phyloP scores from a whole-genome alignment of 768 basidiomycete genomes.

The Xanthoconium purpureum region DNA sequence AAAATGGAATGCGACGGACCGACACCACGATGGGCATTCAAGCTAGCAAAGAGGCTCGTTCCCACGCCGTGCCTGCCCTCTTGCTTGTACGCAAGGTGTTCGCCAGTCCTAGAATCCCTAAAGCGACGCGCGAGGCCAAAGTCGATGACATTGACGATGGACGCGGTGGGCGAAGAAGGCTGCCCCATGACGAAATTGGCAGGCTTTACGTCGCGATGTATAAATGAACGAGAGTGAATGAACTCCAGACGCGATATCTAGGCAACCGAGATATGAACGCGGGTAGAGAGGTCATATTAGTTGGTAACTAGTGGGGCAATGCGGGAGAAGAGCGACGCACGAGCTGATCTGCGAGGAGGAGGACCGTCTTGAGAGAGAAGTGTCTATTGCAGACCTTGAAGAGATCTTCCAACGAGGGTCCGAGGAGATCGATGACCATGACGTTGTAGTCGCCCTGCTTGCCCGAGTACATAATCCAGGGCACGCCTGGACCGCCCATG shows the following conservation, averaged over 20 bases:
- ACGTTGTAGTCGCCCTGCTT: conserved; percentile 94
- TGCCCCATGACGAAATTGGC: conserved; percentile 97
- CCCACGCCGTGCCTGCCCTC: conserved; percentile 76
- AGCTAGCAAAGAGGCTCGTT: conserved; percentile 70
- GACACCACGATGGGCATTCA: conserved; percentile 73
- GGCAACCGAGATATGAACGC: conserved; percentile 19
- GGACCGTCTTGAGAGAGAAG: conserved; percentile 92
- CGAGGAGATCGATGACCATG: conserved; percentile 95
- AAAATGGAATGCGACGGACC: conserved; percentile 41
- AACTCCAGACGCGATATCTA: conserved; percentile 95
- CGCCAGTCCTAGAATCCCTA: conserved; percentile 59
- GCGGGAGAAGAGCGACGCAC: conserved; percentile 43
- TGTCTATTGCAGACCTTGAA: conserved; percentile 89
- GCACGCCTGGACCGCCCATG: conserved; percentile 85
- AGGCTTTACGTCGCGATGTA: conserved; percentile 97
- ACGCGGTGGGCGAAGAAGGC: conserved; percentile 53
- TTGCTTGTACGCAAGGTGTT: conserved; percentile 70
- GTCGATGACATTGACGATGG: conserved; percentile 88
- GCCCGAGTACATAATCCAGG: conserved; percentile 91
- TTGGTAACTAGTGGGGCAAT: conserved; percentile 3
- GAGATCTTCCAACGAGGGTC: conserved; percentile 82
- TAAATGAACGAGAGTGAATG: conserved; percentile 91
- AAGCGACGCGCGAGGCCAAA: conserved; percentile 83
- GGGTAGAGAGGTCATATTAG: conserved; percentile 17
- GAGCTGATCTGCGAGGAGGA: conserved; percentile 91